A percentile compares a stretch with the other conserved stretches of the same genome.
Conservation (phyloP, 768 basidiomycete species). For the Phaeotremella fagi region DNA sequence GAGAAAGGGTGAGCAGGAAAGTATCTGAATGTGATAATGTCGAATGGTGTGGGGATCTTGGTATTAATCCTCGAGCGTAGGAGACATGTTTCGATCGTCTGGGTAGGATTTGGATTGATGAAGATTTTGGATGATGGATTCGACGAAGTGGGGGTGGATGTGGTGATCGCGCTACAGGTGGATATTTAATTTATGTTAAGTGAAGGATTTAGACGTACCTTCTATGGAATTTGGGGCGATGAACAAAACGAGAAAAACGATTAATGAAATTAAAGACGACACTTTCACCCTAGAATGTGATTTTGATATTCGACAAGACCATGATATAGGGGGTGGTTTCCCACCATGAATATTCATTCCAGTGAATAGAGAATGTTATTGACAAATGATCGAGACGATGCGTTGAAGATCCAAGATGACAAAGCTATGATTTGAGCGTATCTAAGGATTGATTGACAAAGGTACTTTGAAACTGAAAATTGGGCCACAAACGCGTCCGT, state of each 20-base stretch:
- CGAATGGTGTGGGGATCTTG: slow-evolving; percentile 48
- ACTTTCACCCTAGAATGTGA: too few species aligned
- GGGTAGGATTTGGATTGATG: slow-evolving; percentile 59
- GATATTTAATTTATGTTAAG: neutral
- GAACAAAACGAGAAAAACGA: too few species aligned
- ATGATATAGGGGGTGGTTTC: neutral
- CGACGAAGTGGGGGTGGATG: slow-evolving; percentile 35
- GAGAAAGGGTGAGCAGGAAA: slow-evolving; percentile 61
- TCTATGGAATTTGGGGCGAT: too few species aligned
- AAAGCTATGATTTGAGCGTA: too few species aligned
- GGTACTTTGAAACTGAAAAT: too few species aligned
- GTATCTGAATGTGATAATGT: slow-evolving; percentile 64
- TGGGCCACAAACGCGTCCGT: too few species aligned
- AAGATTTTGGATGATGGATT: slow-evolving; percentile 52
- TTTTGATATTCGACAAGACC: too few species aligned
- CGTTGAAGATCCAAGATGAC: too few species aligned
- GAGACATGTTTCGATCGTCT: slow-evolving; percentile 50
- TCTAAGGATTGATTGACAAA: too few species aligned
- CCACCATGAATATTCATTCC: neutral
- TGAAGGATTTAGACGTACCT: neutral
- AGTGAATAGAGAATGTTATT: too few species aligned
- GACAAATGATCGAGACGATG: too few species aligned
- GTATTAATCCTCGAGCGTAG: slow-evolving; percentile 26
- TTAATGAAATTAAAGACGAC: too few species aligned
- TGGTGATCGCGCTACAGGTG: slow-evolving; percentile 35